phyloP scores from a whole-genome alignment of 1,284 basidiomycete genomes.

The Sanguinoderma infundibulare region DNA sequence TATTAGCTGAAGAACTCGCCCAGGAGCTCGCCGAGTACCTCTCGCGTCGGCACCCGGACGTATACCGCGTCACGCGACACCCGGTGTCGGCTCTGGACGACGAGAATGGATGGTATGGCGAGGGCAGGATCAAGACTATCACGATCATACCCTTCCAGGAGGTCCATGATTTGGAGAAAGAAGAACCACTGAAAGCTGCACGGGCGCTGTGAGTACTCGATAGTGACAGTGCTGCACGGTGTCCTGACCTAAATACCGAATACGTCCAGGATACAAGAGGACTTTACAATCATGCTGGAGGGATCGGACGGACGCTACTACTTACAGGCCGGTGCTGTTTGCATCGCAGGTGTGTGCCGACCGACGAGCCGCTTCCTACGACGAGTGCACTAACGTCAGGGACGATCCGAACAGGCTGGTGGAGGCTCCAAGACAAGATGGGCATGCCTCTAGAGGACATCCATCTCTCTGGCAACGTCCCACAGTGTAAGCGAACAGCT shows the following conservation, averaged over 20 bases:
- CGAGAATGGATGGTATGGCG: constrained; percentile 54
- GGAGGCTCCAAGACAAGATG: constrained; percentile 80
- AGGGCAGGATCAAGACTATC: constrained; percentile 56
- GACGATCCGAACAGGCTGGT: constrained; percentile 61
- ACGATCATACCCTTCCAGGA: constrained; percentile 54
- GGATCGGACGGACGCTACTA: constrained; percentile 72
- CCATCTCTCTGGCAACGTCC: constrained; percentile 69
- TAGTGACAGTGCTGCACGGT: background rate
- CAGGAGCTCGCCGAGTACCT: constrained; percentile 72
- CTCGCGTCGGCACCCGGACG: constrained; percentile 61
- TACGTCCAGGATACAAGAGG: constrained; percentile 66
- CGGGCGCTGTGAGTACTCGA: constrained; percentile 52
- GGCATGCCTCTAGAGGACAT: constrained; percentile 76
- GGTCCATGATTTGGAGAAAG: constrained; percentile 54
- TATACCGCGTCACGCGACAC: constrained; percentile 56
- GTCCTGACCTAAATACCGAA: background rate
- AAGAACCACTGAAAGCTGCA: constrained; percentile 65
- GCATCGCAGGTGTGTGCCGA: constrained; percentile 55
- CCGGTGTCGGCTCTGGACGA: constrained; percentile 22
- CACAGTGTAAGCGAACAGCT: constrained; percentile 61
- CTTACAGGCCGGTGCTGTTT: constrained; percentile 74
- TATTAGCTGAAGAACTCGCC: constrained; percentile 68
- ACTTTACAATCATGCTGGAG: constrained; percentile 80
- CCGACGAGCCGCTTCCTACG: too few relatives aligned
- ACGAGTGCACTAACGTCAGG: too few relatives aligned